phyloP scores from a whole-genome alignment of 495 filamentous ascomycete genomes.

The Neurospora sp. region DNA sequence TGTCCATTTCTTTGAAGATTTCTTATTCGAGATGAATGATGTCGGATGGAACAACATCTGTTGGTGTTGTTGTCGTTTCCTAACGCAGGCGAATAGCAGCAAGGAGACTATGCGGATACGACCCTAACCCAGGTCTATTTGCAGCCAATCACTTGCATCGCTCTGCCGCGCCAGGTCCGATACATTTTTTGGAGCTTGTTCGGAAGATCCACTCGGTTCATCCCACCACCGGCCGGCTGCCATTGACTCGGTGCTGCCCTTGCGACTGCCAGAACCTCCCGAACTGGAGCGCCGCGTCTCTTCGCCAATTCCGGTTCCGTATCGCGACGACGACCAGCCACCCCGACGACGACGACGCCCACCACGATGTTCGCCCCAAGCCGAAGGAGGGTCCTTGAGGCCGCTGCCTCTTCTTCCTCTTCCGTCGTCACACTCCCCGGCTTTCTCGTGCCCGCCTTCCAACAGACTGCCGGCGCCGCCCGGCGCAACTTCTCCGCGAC shows the following conservation, averaged over 20 bases:
- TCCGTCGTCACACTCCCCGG: conserved; percentile 43
- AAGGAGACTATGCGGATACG: not conserved
- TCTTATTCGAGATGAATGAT: not conserved
- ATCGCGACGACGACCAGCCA: not conserved
- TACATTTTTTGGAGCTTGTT: not conserved
- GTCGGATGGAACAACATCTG: not conserved
- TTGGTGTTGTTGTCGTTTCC: not conserved
- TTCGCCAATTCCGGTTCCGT: conserved; percentile 4
- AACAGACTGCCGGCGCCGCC: conserved; percentile 16
- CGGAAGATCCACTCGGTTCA: not conserved
- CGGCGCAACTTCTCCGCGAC: conserved; percentile 57
- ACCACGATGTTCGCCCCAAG: conserved; percentile 41
- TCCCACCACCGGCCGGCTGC: not conserved
- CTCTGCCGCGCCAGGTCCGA: not conserved
- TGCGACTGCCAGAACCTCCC: not conserved
- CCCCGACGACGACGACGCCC: not conserved
- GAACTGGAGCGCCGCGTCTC: conserved; percentile 6
- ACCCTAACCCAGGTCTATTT: not conserved
- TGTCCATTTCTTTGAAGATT: not conserved
- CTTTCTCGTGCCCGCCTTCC: conserved; percentile 69
- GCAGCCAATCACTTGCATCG: not conserved
- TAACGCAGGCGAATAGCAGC: not conserved
- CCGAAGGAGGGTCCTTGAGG: conserved; percentile 31
- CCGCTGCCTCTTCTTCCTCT: conserved; percentile 18
- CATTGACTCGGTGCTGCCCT: not conserved